Evolutionary conservation across 2,329 filamentous ascomycete species (phyloP), one percentile per base, ranked within the genome.

Genomic region (Chrysosporium keratinophilum): DNA sequence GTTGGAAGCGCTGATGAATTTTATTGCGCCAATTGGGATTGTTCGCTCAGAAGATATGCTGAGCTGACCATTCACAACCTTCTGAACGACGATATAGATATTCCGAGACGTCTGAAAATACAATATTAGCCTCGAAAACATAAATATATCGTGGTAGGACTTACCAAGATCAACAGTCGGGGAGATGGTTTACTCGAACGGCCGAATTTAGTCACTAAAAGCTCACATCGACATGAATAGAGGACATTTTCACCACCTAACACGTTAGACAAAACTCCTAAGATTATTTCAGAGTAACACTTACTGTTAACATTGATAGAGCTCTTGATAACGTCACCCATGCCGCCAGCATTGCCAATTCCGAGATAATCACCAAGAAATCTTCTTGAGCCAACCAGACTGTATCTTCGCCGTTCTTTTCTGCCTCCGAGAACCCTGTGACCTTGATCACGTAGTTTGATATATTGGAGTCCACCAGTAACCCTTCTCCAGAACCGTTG

Each of bases 311-410:
- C 77, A 58, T 83, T 81, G 54, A 89, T 82, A 39, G 84, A 81
- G 58, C 78, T 84, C 44, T 88, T 84, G 56, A 98, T 81, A 60
- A 91, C 80, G 59, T 89, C 81, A 15, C 90, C 91, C 44, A 85
- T 84, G 0, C 91, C 91, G 52, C 78, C 84, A 41, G 76, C 78
- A 59, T 90, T 91, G 60, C 85, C 88, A 63, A 96, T 79, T 20
- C 90, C 93, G 35, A 98, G 78, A 65, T 98, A 98, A 69, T 98
- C 93, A 42, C 93, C 93, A 62, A 96, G 75, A 76, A 95, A 98
- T 59, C 93, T 82, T 63, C 93, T 83, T 35, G 87, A 96, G 12
- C 93, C 93, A 23, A 97, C 74, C 64, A 98, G 71, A 78, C 88
- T 95, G 78, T 88, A 95, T 61, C 91, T 80, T 42, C 93, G 79